phyloP scores from a whole-genome alignment of 2,329 filamentous ascomycete species.

The Apiospora pterosperma region DNA sequence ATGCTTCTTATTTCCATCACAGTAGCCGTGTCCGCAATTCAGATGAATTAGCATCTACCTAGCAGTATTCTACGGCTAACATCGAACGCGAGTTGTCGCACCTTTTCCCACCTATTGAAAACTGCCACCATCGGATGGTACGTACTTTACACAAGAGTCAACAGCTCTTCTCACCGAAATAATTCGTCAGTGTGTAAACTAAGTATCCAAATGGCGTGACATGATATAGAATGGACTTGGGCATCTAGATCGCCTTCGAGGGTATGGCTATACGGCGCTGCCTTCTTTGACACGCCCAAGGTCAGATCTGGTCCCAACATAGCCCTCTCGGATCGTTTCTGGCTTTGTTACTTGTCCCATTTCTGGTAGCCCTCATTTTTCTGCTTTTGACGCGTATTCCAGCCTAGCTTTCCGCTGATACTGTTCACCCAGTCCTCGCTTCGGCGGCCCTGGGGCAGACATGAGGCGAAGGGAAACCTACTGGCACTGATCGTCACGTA shows the following conservation, averaged over 20 bases:
- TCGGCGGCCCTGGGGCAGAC: slow-evolving; percentile 64
- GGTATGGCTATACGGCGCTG: not conserved
- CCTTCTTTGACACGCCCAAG: not conserved
- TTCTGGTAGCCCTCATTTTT: slow-evolving; percentile 56
- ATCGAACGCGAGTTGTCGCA: not conserved
- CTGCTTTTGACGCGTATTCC: slow-evolving; percentile 78
- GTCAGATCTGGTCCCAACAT: not conserved
- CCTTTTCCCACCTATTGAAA: not conserved
- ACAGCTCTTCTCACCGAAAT: not conserved
- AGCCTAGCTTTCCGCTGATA: slow-evolving; percentile 74
- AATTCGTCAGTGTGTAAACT: not conserved
- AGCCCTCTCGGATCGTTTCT: not conserved
- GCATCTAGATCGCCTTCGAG: not conserved
- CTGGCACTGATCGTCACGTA: slow-evolving; percentile 83
- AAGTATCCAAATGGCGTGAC: not conserved
- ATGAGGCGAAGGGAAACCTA: slow-evolving; percentile 75
- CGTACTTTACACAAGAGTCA: no score
- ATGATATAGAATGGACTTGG: not conserved
- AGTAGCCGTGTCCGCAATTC: no score
- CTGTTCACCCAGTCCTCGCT: slow-evolving; percentile 82
- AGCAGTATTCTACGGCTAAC: not conserved
- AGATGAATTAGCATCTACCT: no score
- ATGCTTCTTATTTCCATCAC: no score
- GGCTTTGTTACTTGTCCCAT: slow-evolving; percentile 35
- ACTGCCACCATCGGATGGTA: not conserved